phyloP scores from a whole-genome alignment of 2,329 filamentous ascomycete species.

The Colletotrichum nymphaeae region DNA sequence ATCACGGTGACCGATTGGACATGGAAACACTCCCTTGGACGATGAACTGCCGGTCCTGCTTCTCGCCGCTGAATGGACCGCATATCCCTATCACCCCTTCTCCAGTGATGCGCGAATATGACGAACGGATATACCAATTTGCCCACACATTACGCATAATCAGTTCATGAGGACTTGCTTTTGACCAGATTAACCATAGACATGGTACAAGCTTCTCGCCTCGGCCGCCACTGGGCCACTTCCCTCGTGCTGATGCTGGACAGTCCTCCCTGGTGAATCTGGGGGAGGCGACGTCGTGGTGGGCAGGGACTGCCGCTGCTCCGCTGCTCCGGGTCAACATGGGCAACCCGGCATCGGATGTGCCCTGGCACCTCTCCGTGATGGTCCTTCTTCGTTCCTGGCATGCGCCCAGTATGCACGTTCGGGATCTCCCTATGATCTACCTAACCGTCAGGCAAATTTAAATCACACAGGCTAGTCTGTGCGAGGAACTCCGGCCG shows the following conservation, averaged over 20 bases:
- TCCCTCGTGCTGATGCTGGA: neutral
- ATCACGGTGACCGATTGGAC: slow-evolving; percentile 13
- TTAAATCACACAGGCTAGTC: slow-evolving; percentile 36
- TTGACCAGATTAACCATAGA: slow-evolving; percentile 3
- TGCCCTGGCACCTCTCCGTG: slow-evolving; percentile 24
- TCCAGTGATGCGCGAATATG: neutral
- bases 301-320: slow-evolving; percentile 33
- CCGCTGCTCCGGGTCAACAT: slow-evolving; percentile 27
- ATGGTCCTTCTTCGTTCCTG: slow-evolving; percentile 8
- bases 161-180: slow-evolving; percentile 15
- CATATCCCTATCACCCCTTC: neutral
- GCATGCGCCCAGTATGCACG: slow-evolving; percentile 25
- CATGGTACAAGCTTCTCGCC: slow-evolving; percentile 7
- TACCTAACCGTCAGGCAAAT: slow-evolving; percentile 36
- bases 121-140: neutral
- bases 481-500: slow-evolving; percentile 36
- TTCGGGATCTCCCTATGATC: slow-evolving; percentile 34
- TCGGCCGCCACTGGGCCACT: neutral
- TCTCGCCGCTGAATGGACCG: neutral
- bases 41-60: neutral
- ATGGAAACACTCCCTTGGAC: neutral
- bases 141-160: slow-evolving; percentile 19
- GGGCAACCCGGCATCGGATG: slow-evolving; percentile 34
- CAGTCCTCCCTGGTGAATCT: neutral
- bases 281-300: slow-evolving; percentile 19